Evolutionary conservation across 257 asterid genomes (phyloP).

Genomic region (Solanum medicagineum): DNA sequence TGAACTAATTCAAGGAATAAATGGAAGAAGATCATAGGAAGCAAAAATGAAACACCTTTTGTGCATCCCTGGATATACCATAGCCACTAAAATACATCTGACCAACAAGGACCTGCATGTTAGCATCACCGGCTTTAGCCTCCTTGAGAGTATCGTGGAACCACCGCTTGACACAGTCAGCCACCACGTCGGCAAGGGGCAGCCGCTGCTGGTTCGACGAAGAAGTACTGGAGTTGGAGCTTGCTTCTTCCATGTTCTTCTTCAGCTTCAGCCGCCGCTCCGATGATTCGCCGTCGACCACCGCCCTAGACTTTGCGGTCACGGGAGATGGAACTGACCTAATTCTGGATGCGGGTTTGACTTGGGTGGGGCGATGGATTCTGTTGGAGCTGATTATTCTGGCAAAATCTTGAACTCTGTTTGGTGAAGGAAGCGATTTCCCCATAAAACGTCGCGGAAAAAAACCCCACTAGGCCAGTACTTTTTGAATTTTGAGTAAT

Average conservation of each 20-base stretch:
- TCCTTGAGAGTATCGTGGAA: slow-evolving; percentile 84
- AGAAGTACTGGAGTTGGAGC: slow-evolving; percentile 5
- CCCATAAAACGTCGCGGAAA: slow-evolving; percentile 42
- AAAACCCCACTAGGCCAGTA: not conserved
- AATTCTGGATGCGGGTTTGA: slow-evolving; percentile 22
- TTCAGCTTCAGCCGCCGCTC: slow-evolving; percentile 3
- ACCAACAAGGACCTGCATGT: slow-evolving; percentile 94
- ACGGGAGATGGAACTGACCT: slow-evolving; percentile 21
- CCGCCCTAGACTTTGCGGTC: slow-evolving; percentile 11
- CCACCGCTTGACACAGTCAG: slow-evolving; percentile 84
- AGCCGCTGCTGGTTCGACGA: slow-evolving; percentile 25
- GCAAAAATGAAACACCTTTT: slow-evolving; percentile 34
- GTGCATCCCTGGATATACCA: slow-evolving; percentile 57
- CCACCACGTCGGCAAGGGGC: slow-evolving; percentile 79
- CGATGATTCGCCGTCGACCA: not conserved
- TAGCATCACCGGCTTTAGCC: slow-evolving; percentile 71
- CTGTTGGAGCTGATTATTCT: slow-evolving; percentile 34
- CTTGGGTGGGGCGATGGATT: slow-evolving; percentile 30
- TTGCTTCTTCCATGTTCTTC: slow-evolving; percentile 45
- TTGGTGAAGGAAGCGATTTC: slow-evolving; percentile 48
- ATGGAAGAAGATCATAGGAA: not conserved
- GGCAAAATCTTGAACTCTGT: slow-evolving; percentile 40
- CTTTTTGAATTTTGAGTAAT: not conserved
- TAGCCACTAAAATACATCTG: slow-evolving; percentile 95
- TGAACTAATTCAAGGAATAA: not conserved